Conservation (phyloP, 1,139 yeast genomes). For the Sugiyamaella pinicola region DNA sequence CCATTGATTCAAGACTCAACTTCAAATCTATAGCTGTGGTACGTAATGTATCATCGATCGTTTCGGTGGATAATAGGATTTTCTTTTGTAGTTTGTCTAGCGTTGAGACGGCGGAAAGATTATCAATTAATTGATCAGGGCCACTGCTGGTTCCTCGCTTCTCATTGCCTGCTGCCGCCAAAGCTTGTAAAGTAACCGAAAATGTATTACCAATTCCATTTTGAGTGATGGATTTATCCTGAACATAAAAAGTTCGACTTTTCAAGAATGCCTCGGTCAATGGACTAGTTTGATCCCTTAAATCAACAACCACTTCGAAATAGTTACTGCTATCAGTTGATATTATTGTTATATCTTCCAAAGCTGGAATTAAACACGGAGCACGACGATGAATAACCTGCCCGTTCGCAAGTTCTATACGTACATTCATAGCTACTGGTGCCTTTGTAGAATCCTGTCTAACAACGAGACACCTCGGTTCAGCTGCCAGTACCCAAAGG, state of each 20-base stretch:
- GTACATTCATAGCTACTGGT: conserved; percentile 50
- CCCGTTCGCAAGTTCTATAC: conserved; percentile 50
- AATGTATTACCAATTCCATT: background rate
- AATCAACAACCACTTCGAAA: conserved; percentile 46
- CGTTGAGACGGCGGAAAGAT: conserved; percentile 8
- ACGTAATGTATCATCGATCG: conserved; percentile 18
- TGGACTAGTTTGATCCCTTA: conserved; percentile 26
- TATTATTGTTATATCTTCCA: conserved; percentile 51
- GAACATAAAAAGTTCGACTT: conserved; percentile 27
- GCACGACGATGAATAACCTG: conserved; percentile 43
- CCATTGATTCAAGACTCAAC: conserved; percentile 53
- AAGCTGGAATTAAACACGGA: conserved; percentile 72
- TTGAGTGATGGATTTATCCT: conserved; percentile 14
- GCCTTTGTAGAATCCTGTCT: conserved; percentile 62
- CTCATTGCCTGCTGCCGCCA: background rate
- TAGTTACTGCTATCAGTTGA: conserved; percentile 50
- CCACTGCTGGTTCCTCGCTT: background rate
- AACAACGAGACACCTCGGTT: conserved; percentile 74
- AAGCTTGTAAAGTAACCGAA: conserved; percentile 5
- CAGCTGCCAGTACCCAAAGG: conserved; percentile 87
- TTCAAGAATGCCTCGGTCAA: conserved; percentile 25
- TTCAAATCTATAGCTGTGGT: conserved; percentile 60
- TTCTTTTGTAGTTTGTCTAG: conserved; percentile 15
- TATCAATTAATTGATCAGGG: background rate
- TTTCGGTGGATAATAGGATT: conserved; percentile 4